Conservation (phyloP, 2,329 filamentous ascomycete species). For the Ceratocystis colombiana region DNA sequence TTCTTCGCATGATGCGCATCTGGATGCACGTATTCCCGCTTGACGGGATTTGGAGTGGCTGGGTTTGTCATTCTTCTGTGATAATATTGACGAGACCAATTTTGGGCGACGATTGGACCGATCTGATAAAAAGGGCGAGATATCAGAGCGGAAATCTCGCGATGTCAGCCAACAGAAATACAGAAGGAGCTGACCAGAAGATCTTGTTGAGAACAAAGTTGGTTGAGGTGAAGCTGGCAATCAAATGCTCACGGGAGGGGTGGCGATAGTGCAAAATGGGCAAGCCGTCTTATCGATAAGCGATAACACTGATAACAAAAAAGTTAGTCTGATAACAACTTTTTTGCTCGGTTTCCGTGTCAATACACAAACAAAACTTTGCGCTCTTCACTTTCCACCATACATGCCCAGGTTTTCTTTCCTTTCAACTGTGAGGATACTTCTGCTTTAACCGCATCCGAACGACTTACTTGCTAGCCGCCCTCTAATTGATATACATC, state of each 20-base stretch:
- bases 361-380: slow-evolving; percentile 13
- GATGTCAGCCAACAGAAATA: no score
- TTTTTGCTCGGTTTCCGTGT: slow-evolving; percentile 23
- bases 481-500: neutral
- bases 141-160: no score
- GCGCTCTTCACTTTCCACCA: neutral
- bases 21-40: slow-evolving; percentile 40
- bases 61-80: slow-evolving; percentile 15
- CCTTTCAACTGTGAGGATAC: neutral
- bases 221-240: neutral
- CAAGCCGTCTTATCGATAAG: slow-evolving; percentile 19
- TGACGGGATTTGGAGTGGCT: slow-evolving; percentile 29
- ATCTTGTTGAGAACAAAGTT: neutral
- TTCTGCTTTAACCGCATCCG: neutral
- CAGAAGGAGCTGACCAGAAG: neutral
- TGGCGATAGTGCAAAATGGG: neutral
- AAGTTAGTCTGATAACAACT: slow-evolving; percentile 15
- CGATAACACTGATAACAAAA: slow-evolving; percentile 12
- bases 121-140: no score
- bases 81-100: neutral
- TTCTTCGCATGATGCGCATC: slow-evolving; percentile 40
- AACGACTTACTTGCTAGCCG: neutral
- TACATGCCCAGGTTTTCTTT: neutral
- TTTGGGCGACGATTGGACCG: no score
- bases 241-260: slow-evolving; percentile 6